phyloP scores from a whole-genome alignment of 495 filamentous ascomycete genomes.

The Penicillium crystallinum region DNA sequence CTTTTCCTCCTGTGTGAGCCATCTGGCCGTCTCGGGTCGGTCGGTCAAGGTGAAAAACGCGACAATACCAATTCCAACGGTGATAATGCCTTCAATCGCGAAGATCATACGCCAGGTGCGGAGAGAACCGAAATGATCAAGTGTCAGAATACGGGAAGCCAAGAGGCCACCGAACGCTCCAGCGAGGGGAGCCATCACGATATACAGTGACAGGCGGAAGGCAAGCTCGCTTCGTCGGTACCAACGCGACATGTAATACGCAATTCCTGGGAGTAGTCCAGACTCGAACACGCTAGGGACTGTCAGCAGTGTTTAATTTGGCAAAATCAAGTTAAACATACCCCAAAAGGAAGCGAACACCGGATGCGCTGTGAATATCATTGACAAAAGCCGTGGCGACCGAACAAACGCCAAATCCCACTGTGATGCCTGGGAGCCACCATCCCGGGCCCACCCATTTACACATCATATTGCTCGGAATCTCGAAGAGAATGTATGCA shows the following conservation, averaged over 20 bases:
- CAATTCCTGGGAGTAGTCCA: constrained; percentile 67
- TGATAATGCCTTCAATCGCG: constrained; percentile 70
- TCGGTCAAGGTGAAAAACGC: constrained; percentile 62
- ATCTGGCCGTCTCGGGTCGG: constrained; percentile 57
- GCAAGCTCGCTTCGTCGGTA: constrained; percentile 63
- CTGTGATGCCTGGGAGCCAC: constrained; percentile 44
- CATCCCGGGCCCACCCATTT: constrained; percentile 48
- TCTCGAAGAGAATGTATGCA: constrained; percentile 73
- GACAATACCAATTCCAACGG: constrained; percentile 51
- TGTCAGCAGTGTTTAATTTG: background rate
- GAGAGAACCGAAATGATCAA: constrained; percentile 40
- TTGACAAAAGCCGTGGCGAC: constrained; percentile 45
- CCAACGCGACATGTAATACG: constrained; percentile 68
- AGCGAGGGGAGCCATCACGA: constrained; percentile 59
- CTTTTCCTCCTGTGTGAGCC: constrained; percentile 61
- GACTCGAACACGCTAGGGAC: constrained; percentile 50
- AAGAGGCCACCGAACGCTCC: constrained; percentile 68
- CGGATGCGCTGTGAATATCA: constrained; percentile 34
- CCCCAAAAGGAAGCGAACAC: constrained; percentile 54
- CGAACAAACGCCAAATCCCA: constrained; percentile 47
- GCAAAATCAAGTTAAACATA: background rate
- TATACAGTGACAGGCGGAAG: constrained; percentile 51
- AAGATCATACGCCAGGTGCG: constrained; percentile 69
- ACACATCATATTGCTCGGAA: constrained; percentile 63
- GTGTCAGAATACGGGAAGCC: constrained; percentile 51